phyloP scores from a whole-genome alignment of 495 filamentous ascomycete genomes.

The Neurospora sp. region DNA sequence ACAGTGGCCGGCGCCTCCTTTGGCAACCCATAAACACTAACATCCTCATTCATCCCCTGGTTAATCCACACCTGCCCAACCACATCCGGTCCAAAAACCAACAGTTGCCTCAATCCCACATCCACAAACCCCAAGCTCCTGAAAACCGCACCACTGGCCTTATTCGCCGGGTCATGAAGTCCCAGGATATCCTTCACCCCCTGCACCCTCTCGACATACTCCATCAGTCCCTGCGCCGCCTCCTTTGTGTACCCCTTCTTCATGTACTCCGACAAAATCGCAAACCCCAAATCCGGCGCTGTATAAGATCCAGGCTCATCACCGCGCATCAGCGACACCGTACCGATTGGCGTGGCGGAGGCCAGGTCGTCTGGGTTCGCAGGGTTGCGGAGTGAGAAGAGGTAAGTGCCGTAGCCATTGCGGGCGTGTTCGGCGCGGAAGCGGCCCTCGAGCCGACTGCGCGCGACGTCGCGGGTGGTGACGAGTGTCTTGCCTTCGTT shows the following conservation, averaged over 20 bases:
- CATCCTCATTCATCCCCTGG: slow-evolving; percentile 19
- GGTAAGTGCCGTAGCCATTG: slow-evolving; percentile 22
- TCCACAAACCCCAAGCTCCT: slow-evolving; percentile 25
- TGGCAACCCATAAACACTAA: slow-evolving; percentile 17
- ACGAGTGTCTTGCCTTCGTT: slow-evolving; percentile 16
- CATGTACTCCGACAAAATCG: slow-evolving; percentile 21
- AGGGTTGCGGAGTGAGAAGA: slow-evolving; percentile 14
- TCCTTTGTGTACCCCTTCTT: slow-evolving; percentile 33
- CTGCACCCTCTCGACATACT: slow-evolving; percentile 14
- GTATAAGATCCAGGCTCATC: slow-evolving; percentile 14
- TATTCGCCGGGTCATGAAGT: slow-evolving; percentile 17
- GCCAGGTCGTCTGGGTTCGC: not conserved
- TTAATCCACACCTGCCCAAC: slow-evolving; percentile 19
- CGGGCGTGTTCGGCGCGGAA: slow-evolving; percentile 18
- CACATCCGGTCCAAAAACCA: slow-evolving; percentile 18
- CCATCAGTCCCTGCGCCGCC: slow-evolving; percentile 21
- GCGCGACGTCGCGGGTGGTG: slow-evolving; percentile 16
- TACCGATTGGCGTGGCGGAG: slow-evolving; percentile 14
- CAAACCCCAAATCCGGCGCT: slow-evolving; percentile 28
- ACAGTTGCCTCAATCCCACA: slow-evolving; percentile 15
- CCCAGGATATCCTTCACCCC: slow-evolving; percentile 15
- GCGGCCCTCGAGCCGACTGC: slow-evolving; percentile 10
- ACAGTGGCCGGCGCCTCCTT: not conserved
- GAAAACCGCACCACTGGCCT: slow-evolving; percentile 20
- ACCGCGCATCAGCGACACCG: slow-evolving; percentile 22